Evolutionary conservation across 768 basidiomycete species (phyloP).

Genomic region (Tulasnella sp.): DNA sequence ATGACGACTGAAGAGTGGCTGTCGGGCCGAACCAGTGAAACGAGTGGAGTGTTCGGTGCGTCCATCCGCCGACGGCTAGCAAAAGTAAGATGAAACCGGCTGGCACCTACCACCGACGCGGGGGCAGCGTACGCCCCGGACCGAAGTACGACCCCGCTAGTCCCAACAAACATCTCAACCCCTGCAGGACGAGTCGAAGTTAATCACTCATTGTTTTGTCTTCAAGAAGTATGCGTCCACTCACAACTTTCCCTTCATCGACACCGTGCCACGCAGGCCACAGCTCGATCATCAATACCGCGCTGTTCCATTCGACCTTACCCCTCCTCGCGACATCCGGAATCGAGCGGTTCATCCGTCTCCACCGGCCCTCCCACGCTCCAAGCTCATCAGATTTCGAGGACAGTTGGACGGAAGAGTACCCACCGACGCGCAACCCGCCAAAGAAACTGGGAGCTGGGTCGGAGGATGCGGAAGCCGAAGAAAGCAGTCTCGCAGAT

Average conservation of each 20-base stretch:
- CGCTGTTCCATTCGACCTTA: constrained; percentile 21
- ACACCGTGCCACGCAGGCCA: not conserved
- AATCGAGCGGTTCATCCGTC: constrained; percentile 22
- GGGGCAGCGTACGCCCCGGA: not conserved
- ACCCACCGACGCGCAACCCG: not conserved
- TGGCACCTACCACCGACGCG: not conserved
- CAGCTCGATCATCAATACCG: constrained; percentile 17
- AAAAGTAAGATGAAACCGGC: not conserved
- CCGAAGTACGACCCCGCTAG: not conserved
- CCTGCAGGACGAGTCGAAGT: constrained; percentile 12
- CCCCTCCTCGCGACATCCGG: constrained; percentile 23
- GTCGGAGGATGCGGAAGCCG: not conserved
- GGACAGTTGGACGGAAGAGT: not conserved
- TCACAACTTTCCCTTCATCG: not conserved
- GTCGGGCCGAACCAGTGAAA: not conserved
- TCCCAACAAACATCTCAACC: not conserved
- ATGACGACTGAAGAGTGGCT: constrained; percentile 21
- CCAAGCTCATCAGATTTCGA: not conserved
- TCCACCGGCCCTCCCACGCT: constrained; percentile 21
- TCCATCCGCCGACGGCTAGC: not conserved
- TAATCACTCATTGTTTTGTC: not conserved
- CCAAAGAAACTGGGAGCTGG: not conserved
- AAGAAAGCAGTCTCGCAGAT: not conserved
- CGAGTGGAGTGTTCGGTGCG: not conserved
- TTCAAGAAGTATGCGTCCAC: not conserved